Conservation (phyloP, 2,329 filamentous ascomycete genomes). For the Nemania serpens region DNA sequence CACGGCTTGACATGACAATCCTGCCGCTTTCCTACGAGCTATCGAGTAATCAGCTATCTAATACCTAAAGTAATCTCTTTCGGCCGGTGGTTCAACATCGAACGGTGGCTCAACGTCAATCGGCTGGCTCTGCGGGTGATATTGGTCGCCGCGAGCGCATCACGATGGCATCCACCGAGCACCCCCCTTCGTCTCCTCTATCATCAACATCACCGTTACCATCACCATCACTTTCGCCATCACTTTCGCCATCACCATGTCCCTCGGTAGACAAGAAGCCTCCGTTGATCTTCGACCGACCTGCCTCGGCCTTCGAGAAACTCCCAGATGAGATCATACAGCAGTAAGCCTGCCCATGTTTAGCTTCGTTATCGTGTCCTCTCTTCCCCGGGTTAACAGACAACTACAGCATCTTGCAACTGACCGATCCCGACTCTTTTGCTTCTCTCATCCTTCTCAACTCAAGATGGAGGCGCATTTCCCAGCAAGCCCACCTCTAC, state of each 20-base stretch:
- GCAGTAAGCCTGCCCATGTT: constrained; percentile 53
- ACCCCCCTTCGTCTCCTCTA: neutral
- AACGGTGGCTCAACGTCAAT: too few relatives aligned
- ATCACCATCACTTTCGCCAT: constrained; percentile 1
- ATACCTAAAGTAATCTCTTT: too few relatives aligned
- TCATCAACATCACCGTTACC: neutral
- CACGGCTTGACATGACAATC: constrained; percentile 11
- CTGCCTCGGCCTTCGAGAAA: constrained; percentile 53
- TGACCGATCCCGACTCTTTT: constrained; percentile 65
- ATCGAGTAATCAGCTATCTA: too few relatives aligned
- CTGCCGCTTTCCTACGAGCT: neutral
- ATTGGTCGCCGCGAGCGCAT: constrained; percentile 7
- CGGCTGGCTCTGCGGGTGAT: constrained; percentile 4
- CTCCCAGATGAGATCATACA: constrained; percentile 73
- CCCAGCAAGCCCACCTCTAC: constrained; percentile 67
- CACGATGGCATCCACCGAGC: constrained; percentile 22
- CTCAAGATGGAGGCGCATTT: constrained; percentile 66
- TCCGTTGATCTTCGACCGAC: constrained; percentile 8
- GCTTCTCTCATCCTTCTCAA: constrained; percentile 69
- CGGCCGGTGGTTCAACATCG: too few relatives aligned
- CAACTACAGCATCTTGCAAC: constrained; percentile 60
- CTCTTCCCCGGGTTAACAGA: constrained; percentile 12
- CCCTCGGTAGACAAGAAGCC: constrained; percentile 25
- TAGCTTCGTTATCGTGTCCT: neutral
- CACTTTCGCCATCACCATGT: constrained; percentile 1